A percentile compares a stretch with the other conserved stretches of the same genome.
Evolutionary conservation across 352 stramenopile genomes (phyloP).

Genomic region (Globisporangium megalacanthum): DNA sequence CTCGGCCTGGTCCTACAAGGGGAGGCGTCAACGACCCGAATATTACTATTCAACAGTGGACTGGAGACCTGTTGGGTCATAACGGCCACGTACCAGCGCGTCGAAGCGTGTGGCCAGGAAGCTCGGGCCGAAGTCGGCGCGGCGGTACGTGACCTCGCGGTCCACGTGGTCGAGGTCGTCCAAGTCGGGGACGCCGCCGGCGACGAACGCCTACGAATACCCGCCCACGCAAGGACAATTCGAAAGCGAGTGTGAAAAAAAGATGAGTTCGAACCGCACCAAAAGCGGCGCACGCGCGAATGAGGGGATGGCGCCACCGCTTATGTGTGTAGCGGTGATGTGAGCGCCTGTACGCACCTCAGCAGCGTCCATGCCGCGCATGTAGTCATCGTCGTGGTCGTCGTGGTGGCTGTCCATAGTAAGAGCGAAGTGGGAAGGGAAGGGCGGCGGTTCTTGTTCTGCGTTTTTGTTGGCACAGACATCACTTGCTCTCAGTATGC

Average conservation of each 20-base stretch:
- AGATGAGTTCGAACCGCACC: background rate
- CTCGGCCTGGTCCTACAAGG: conserved; percentile 20
- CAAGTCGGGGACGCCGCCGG: conserved; percentile 14
- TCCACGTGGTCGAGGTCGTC: conserved; percentile 30
- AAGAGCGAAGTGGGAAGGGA: conserved; percentile 15
- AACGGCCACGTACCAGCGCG: conserved; percentile 30
- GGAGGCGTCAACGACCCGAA: background rate
- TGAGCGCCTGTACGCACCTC: conserved; percentile 30
- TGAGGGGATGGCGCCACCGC: background rate
- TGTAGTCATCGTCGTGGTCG: conserved; percentile 65
- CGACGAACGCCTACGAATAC: conserved; percentile 21
- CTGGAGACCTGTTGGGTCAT: background rate
- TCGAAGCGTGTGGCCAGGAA: conserved; percentile 60
- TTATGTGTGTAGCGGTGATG: no score
- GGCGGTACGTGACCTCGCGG: conserved; percentile 61
- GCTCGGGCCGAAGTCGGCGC: conserved; percentile 38
- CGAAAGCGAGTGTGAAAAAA: background rate
- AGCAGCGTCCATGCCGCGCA: conserved; percentile 49
- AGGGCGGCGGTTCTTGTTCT: conserved; percentile 3
- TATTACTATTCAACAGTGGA: background rate
- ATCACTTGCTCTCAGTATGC: no score
- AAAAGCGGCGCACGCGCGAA: background rate
- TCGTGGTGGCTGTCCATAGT: conserved; percentile 43
- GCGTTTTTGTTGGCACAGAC: background rate
- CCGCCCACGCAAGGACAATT: conserved; percentile 4